Base-by-base conservation (phyloP, 495 filamentous ascomycete genomes). In the Talaromyces liani region DNA sequence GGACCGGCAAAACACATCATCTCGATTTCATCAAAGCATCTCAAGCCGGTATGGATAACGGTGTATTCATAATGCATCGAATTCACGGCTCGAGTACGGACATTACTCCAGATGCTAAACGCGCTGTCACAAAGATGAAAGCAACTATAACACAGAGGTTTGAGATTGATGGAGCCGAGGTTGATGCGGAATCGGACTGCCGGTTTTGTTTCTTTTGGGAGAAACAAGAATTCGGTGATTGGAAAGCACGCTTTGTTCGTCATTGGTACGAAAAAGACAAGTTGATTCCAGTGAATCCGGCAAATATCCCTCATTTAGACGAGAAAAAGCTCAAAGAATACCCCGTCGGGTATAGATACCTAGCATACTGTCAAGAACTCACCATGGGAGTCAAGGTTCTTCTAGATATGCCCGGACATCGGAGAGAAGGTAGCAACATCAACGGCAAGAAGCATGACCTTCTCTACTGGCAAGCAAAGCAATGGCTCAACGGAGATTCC, bases 181-280 rank as follows among this genome's bases (percentile, higher is more conserved):
- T 82, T 33, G 85, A 87, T 60, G 84, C 85, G 12, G 85, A 87
- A 67, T 79, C 77, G 53, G 85, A 88, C 69, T 86, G 83, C 67
- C 83, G 84, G 1, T 88, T 88, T 66, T 80, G 80, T 64, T 87
- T 87, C 72, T 86, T 87, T 66, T 87, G 81, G 64, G 72, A 83
- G 62, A 81, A 81, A 65, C 24, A 53, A 53, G 67, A 58, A 63
- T 16, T 68, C 34, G 72, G 70, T 1, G 75, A 73, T 24, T 88
- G 85, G 85, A 80, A 81, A 67, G 83, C 85, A 27, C 75, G 74
- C 24, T 87, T 82, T 69, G 85, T 86, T 66, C 79, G 85, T 63
- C 80, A 87, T 60, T 87, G 85, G 77, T 88, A 88, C 67, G 85
- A 87, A 71, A 88, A 88, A 77, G 86, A 88, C 73, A 88, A 87